Evolutionary conservation across 2,329 filamentous ascomycete species (phyloP).

Genomic region (Aphanoascus verrucosus): DNA sequence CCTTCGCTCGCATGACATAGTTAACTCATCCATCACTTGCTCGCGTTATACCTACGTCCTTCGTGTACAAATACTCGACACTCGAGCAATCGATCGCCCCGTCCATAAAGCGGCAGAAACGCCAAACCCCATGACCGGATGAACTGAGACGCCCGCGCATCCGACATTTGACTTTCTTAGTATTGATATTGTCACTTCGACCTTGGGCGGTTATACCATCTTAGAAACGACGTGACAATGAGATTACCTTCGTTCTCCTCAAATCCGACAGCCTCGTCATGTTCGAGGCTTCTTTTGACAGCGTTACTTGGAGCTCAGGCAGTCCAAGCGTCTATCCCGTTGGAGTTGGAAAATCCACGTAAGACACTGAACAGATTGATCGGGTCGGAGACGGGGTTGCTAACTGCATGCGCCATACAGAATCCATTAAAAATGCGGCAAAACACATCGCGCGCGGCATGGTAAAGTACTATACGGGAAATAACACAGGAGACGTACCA

Average conservation of each 20-base stretch:
- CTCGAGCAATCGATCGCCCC: no score
- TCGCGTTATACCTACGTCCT: not conserved
- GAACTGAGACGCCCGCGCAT: not conserved
- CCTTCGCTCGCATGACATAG: not conserved
- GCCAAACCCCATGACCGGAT: not conserved
- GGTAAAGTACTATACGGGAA: conserved; percentile 28
- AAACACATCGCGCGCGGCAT: conserved; percentile 26
- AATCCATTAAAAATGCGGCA: conserved; percentile 28
- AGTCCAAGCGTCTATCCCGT: conserved; percentile 18
- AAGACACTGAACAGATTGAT: conserved; percentile 7
- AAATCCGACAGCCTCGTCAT: not conserved
- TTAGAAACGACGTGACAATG: not conserved
- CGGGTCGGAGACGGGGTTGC: not conserved
- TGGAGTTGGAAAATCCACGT: conserved; percentile 23
- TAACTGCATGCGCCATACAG: conserved; percentile 18
- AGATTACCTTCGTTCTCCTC: conserved; percentile 4
- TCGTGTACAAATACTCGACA: not conserved
- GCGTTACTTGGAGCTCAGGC: conserved; percentile 19
- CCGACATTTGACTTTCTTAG: not conserved
- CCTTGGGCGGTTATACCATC: not conserved
- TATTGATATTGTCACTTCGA: not conserved
- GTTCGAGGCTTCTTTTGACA: conserved; percentile 8
- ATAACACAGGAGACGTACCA: conserved; percentile 24
- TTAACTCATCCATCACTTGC: not conserved
- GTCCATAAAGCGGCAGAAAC: not conserved